A percentile compares a stretch with the other conserved stretches of the same genome.
Evolutionary conservation across 2,329 filamentous ascomycete species (phyloP).

Genomic region (Neonectria ditissima): DNA sequence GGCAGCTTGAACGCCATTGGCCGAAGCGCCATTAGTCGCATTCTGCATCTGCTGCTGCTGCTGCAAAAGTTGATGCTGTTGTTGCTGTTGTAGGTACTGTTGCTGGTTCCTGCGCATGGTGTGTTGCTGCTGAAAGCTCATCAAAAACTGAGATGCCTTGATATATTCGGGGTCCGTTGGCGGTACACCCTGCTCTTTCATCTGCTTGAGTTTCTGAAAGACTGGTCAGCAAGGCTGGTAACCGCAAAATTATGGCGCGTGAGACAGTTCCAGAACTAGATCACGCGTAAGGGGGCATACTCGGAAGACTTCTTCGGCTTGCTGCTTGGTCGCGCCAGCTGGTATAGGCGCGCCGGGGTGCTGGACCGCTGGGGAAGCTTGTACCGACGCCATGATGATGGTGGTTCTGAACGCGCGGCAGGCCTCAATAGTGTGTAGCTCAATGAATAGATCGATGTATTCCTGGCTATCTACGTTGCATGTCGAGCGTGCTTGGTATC

Average conservation of each 20-base stretch:
- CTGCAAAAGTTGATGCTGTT: constrained; percentile 58
- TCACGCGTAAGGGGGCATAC: constrained; percentile 55
- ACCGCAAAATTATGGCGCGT: background rate
- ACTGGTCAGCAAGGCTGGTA: constrained; percentile 33
- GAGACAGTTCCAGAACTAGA: constrained; percentile 5
- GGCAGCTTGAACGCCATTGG: constrained; percentile 62
- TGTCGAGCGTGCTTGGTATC: constrained; percentile 49
- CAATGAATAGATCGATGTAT: constrained; percentile 41
- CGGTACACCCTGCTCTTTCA: constrained; percentile 87
- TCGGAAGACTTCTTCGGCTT: constrained; percentile 79
- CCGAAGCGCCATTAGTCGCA: constrained; percentile 61
- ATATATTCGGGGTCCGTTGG: constrained; percentile 88
- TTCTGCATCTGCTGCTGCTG: constrained; percentile 65
- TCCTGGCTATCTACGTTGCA: constrained; percentile 51
- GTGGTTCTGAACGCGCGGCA: constrained; percentile 37
- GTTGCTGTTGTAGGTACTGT: constrained; percentile 54
- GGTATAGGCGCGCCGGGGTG: constrained; percentile 73
- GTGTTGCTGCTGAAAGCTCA: constrained; percentile 76
- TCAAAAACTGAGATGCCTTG: constrained; percentile 81
- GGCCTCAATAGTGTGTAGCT: constrained; percentile 40
- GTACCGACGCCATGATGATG: constrained; percentile 81
- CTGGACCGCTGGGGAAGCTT: constrained; percentile 76
- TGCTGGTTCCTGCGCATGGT: constrained; percentile 64
- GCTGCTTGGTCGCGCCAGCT: constrained; percentile 77
- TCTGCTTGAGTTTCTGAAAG: constrained; percentile 83